Conservation (phyloP, 768 basidiomycete genomes). For the Austroboletus eburneus region DNA sequence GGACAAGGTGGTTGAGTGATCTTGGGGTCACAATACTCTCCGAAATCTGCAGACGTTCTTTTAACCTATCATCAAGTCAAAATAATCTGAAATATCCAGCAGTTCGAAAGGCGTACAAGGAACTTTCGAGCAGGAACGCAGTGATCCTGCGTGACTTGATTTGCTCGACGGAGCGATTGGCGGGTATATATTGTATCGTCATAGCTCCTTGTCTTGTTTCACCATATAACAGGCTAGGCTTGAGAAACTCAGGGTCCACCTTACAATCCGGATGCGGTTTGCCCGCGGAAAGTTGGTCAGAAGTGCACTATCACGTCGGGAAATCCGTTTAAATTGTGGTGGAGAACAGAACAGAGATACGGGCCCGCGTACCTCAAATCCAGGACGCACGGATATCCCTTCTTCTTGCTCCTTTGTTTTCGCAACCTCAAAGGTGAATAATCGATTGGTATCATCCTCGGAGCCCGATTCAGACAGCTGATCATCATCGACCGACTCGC, state of each 20-base stretch:
- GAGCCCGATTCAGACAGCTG: slow-evolving; percentile 15
- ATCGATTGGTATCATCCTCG: slow-evolving; percentile 41
- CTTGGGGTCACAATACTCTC: slow-evolving; percentile 17
- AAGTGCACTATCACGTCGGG: slow-evolving; percentile 7
- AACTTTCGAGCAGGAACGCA: slow-evolving; percentile 18
- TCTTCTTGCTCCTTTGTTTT: slow-evolving; percentile 59
- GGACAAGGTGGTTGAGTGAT: slow-evolving; percentile 28
- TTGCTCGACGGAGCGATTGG: slow-evolving; percentile 7
- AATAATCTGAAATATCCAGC: not conserved
- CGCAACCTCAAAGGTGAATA: slow-evolving; percentile 53
- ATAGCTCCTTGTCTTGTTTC: slow-evolving; percentile 42
- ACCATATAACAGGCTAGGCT: slow-evolving; percentile 34
- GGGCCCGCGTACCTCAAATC: slow-evolving; percentile 37
- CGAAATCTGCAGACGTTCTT: slow-evolving; percentile 26
- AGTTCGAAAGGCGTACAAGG: slow-evolving; percentile 16
- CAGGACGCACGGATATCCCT: slow-evolving; percentile 37
- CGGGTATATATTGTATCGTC: slow-evolving; percentile 26
- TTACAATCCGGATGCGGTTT: slow-evolving; percentile 19
- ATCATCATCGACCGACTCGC: slow-evolving; percentile 23
- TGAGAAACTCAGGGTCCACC: slow-evolving; percentile 18
- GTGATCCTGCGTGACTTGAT: slow-evolving; percentile 3
- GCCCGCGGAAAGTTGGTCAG: slow-evolving; percentile 15
- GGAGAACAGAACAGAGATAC: no score
- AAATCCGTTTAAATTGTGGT: no score
- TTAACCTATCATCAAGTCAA: slow-evolving; percentile 15